Evolutionary conservation across 2,329 filamentous ascomycete genomes (phyloP).

Genomic region (Penicillium sp.): DNA sequence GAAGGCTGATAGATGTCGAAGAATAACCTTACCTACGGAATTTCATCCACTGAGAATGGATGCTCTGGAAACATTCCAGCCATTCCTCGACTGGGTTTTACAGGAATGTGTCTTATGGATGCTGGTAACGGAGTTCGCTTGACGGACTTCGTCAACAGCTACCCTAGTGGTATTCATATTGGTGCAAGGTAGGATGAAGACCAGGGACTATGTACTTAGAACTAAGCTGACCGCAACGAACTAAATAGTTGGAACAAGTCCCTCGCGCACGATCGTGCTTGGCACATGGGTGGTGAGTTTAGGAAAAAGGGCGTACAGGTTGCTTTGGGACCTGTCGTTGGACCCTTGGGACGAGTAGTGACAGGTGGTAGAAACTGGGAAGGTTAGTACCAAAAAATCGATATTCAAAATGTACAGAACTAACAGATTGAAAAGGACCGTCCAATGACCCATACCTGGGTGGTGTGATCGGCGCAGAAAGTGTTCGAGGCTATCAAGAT

Average conservation of each 20-base stretch:
- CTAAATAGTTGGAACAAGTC: conserved; percentile 56
- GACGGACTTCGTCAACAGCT: conserved; percentile 50
- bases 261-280: conserved; percentile 56
- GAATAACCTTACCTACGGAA: conserved; percentile 26
- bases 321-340: conserved; percentile 43
- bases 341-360: conserved; percentile 48
- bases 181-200: conserved; percentile 35
- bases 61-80: conserved; percentile 20
- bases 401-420: background rate
- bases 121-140: conserved; percentile 46
- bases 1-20: background rate
- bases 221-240: background rate
- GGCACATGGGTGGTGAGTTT: conserved; percentile 63
- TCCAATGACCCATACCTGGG: conserved; percentile 48
- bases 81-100: conserved; percentile 38
- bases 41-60: conserved; percentile 14
- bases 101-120: conserved; percentile 48
- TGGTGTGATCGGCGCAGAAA: conserved; percentile 40
- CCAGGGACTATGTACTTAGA: background rate
- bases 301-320: conserved; percentile 53
- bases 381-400: conserved; percentile 26
- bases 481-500: conserved; percentile 47
- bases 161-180: conserved; percentile 45
- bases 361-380: conserved; percentile 52
- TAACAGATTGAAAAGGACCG: conserved; percentile 19